phyloP scores from a whole-genome alignment of 2,329 filamentous ascomycete species.

The Fusarium sp. region DNA sequence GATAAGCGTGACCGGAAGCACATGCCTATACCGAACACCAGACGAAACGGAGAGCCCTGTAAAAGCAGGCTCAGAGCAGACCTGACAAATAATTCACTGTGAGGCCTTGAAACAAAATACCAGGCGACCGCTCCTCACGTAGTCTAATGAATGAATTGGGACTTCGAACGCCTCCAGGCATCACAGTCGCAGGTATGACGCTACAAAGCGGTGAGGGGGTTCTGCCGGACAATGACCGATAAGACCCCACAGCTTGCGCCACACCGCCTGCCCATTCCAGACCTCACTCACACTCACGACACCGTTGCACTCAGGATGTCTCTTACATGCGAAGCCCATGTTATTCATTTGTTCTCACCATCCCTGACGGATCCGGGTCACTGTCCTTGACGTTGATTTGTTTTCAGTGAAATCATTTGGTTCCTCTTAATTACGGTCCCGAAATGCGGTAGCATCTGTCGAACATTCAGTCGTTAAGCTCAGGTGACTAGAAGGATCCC shows the following conservation, averaged over 20 bases:
- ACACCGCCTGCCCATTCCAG: conserved; percentile 43
- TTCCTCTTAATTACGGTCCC: neutral
- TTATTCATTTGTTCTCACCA: neutral
- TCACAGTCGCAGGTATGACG: conserved; percentile 43
- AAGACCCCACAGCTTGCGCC: conserved; percentile 16
- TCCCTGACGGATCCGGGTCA: neutral
- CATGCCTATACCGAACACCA: conserved; percentile 29
- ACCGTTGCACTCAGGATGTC: conserved; percentile 38
- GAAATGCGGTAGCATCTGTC: conserved; percentile 21
- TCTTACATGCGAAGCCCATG: conserved; percentile 8
- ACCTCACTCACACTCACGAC: conserved; percentile 39
- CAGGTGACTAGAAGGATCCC: neutral
- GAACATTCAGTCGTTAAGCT: conserved; percentile 2
- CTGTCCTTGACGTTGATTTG: neutral
- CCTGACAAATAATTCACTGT: neutral
- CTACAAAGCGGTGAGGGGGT: conserved; percentile 41
- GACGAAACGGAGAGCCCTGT: neutral
- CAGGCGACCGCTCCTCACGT: neutral
- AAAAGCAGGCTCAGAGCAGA: neutral
- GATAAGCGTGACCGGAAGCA: conserved; percentile 43
- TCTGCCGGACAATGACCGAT: conserved; percentile 43
- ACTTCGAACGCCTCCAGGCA: conserved; percentile 35
- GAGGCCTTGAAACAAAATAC: neutral
- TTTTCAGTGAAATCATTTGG: neutral
- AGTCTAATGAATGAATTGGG: conserved; percentile 18